Conservation (phyloP, 768 basidiomycete species). For the Tylopilus vinaceipallidus region DNA sequence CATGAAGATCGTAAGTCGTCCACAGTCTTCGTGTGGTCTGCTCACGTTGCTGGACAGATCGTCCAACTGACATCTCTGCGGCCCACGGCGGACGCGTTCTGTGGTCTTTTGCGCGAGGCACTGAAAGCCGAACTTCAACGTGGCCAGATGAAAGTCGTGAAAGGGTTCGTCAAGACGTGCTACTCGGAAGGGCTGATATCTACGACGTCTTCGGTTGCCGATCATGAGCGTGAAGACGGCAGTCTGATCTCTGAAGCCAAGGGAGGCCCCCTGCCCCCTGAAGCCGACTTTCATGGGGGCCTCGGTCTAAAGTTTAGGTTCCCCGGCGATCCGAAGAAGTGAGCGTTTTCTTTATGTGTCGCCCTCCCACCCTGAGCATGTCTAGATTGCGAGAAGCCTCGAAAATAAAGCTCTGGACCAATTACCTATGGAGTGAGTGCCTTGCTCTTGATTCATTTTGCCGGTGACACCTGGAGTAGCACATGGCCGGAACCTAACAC, state of each 20-base stretch:
- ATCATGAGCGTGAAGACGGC: constrained; percentile 68
- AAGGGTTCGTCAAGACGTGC: constrained; percentile 86
- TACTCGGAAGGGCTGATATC: constrained; percentile 89
- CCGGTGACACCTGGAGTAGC: constrained; percentile 40
- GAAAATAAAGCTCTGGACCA: constrained; percentile 94
- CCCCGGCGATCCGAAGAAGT: constrained; percentile 93
- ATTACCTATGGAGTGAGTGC: constrained; percentile 71
- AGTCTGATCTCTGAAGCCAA: constrained; percentile 56
- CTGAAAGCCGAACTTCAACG: constrained; percentile 87
- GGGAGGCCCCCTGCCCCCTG: constrained; percentile 43
- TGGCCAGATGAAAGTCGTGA: constrained; percentile 91
- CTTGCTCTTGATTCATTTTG: background rate
- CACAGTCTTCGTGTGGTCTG: background rate
- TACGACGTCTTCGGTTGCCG: constrained; percentile 52
- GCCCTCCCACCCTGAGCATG: constrained; percentile 9
- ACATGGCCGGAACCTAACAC: constrained; percentile 92
- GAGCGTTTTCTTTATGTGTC: constrained; percentile 23
- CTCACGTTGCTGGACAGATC: constrained; percentile 45
- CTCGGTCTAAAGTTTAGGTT: constrained; percentile 84
- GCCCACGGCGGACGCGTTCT: constrained; percentile 92
- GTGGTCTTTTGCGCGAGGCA: constrained; percentile 81
- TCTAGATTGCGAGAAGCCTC: constrained; percentile 81
- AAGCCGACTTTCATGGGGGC: constrained; percentile 69
- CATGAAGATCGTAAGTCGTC: constrained; percentile 71
- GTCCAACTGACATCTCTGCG: constrained; percentile 92